Evolutionary conservation across 148 eudicot species (phyloP).

Genomic region (Polygonum maritimum): DNA sequence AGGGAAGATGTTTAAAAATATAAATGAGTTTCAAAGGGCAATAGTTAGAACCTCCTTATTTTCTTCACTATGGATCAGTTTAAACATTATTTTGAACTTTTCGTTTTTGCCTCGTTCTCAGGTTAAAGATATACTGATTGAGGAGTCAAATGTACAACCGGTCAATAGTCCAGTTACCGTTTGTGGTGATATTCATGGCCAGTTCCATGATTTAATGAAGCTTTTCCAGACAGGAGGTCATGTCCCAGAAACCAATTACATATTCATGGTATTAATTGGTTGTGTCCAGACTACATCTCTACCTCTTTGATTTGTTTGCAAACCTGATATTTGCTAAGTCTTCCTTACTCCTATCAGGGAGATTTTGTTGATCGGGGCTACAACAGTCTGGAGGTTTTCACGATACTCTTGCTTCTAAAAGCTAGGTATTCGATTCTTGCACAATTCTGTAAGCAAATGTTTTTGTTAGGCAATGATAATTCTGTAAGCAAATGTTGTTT

Average conservation of each 20-base stretch:
- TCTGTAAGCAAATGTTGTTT: background rate
- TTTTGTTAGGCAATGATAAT: too few species aligned
- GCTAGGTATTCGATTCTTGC: slow-evolving; percentile 53
- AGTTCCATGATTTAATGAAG: slow-evolving; percentile 95
- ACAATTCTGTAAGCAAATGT: background rate
- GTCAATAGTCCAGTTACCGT: slow-evolving; percentile 99
- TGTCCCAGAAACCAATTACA: slow-evolving; percentile 97
- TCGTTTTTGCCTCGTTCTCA: slow-evolving; percentile 11
- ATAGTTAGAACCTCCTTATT: background rate
- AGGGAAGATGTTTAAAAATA: background rate
- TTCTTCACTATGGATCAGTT: too few species aligned
- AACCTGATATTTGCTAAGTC: slow-evolving; percentile 4
- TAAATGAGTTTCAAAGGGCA: background rate
- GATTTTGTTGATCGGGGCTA: slow-evolving; percentile 99
- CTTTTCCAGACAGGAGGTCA: slow-evolving; percentile 99
- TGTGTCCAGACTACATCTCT: background rate
- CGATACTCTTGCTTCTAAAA: slow-evolving; percentile 96
- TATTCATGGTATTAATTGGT: slow-evolving; percentile 65
- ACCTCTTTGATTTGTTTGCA: slow-evolving; percentile 7
- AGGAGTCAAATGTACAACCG: slow-evolving; percentile 97
- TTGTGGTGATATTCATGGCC: slow-evolving; percentile 99
- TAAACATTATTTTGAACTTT: background rate
- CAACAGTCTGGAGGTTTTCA: slow-evolving; percentile 96
- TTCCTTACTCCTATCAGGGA: slow-evolving; percentile 50
- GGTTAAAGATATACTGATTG: slow-evolving; percentile 96